Base-by-base conservation (phyloP, 2,329 filamentous ascomycete genomes). In the Ilyonectria mors-panacis region DNA sequence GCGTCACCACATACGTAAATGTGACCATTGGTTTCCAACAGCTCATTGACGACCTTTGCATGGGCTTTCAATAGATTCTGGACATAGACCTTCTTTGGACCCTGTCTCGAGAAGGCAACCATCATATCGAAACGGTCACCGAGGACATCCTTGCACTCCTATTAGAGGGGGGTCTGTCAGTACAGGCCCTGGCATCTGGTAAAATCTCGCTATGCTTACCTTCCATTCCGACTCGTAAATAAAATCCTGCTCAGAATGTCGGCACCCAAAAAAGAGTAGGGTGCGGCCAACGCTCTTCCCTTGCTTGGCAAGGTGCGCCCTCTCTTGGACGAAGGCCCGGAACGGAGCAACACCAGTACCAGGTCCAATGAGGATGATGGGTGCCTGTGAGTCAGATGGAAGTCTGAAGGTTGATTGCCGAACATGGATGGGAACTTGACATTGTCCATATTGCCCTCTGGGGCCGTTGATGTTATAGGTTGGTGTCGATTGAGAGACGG, bases 351-450 rank as follows among this genome's bases (percentile, higher is more conserved):
- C 94, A 85, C 96, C 96, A 60, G 96, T 98, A 78, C 96, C 96
- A 13, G 96, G 96, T 19, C 96, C 96, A 74, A 98, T 90, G 91
- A 98, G 95, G 81, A 99, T 97, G 74, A 99, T 86, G 30, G 96
- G 96, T 83, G 96, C 97, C 51, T 92, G 89, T 4, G 96, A 94
- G 77, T 99, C 94, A 17, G 95, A 97, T 7, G 96, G 96, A 33
- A 99, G 89, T 85, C 98, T 98, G 89, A 99, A 99, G 85, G 98
- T 99, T 70, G 96, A 98, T 84, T 98, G 95, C 71, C 96, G 94
- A 65, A 99, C 91, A 79, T 99, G 96, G 15, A 99, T 93, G 2
- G 96, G 96, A 26, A 98, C 92, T 78, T 97, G 95, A 67, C 97
- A 92, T 66, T 95, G 95, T 76, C 97, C 94, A 81, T 98, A 99